Evolutionary conservation across 108 stramenopile genomes (phyloP), one percentile per base, ranked within the genome.

Genomic region (Cylindrotheca closterium): DNA sequence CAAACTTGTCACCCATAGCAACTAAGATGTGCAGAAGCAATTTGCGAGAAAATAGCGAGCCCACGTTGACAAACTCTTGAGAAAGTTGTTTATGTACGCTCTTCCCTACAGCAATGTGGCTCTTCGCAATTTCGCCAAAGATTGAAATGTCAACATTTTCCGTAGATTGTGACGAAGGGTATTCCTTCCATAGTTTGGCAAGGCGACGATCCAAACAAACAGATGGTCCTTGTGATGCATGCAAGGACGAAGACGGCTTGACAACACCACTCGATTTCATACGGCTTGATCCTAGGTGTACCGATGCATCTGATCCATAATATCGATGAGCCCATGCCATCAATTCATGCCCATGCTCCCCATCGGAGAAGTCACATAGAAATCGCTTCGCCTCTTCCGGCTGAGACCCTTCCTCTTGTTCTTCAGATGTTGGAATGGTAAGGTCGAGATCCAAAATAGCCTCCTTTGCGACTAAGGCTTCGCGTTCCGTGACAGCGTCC

Each of bases 321-420:
- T 91, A 95, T 42, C 94, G 73, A 73, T 95, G 94, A 51, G 79
- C 78, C 88, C 89, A 89, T 23, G 86, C 82, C 73, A 92, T 89
- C n/a, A 95, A 67, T 70, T 95, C 94, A 60, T 90, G 85, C 3
- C 94, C 94, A 63, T 90, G 90, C 51, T 95, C 91, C n/a, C 82
- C 85, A 51, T 89, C 91, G 18, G 91, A 92, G 58, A 91, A 92
- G 62, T 95, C 94, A 55, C 88, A 88, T 4, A 91, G 58, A 58
- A 80, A 86, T 47, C 63, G 72, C 37, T 87, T 82, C n/a, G 24
- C 47, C n/a, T 21, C 18, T 23, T 59, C 34, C 18, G 53, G 63
- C 7, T 48, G 32, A 30, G 21, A 23, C 18, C 58, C 46, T 57
- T 0, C 53, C 25, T 28, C 21, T 47, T 51, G 8, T 42, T 7